Percentiles rank a stretch among this genome's conserved stretches.
Evolutionary conservation across 2,329 filamentous ascomycete genomes (phyloP).

Genomic region (Parasarocladium wereldwijsianum): DNA sequence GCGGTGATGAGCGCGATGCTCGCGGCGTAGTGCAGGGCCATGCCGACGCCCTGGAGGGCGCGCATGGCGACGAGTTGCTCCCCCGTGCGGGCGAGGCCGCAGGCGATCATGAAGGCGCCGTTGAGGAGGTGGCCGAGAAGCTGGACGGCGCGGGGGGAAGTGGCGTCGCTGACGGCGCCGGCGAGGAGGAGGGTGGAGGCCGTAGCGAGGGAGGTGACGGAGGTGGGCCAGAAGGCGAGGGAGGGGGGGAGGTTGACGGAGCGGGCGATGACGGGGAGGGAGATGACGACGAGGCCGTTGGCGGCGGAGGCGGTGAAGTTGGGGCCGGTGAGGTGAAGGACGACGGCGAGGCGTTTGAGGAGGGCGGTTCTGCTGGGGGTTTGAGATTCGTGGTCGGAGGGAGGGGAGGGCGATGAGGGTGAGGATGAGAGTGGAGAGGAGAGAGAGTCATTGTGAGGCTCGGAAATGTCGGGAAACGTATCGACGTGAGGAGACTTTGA

Average conservation of each 20-base stretch:
- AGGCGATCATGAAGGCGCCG: conserved; percentile 16
- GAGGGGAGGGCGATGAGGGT: too few species aligned
- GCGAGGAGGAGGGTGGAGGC: conserved; percentile 22
- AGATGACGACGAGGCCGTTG: conserved; percentile 22
- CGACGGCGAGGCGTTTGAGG: too few species aligned
- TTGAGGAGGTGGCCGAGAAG: conserved; percentile 17
- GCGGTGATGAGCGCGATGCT: conserved; percentile 20
- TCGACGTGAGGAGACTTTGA: too few species aligned
- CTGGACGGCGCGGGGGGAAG: conserved; percentile 18
- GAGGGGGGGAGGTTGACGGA: conserved; percentile 17
- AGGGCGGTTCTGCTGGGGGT: too few species aligned
- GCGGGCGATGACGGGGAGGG: conserved; percentile 23
- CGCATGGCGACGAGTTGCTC: conserved; percentile 21
- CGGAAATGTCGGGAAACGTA: too few species aligned
- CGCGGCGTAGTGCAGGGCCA: conserved; percentile 19
- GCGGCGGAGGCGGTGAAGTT: conserved; percentile 13
- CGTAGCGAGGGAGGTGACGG: conserved; percentile 19
- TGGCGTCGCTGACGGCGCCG: conserved; percentile 21
- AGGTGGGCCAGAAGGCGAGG: conserved; percentile 25
- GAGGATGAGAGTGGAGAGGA: too few species aligned
- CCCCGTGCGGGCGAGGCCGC: conserved; percentile 15
- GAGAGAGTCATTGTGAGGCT: too few species aligned
- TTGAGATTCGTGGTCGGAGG: too few species aligned
- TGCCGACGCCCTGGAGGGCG: conserved; percentile 23
- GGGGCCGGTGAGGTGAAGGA: conserved; percentile 9